Base-by-base conservation (phyloP, 345 rosid species). In the Corchorus capsularis region DNA sequence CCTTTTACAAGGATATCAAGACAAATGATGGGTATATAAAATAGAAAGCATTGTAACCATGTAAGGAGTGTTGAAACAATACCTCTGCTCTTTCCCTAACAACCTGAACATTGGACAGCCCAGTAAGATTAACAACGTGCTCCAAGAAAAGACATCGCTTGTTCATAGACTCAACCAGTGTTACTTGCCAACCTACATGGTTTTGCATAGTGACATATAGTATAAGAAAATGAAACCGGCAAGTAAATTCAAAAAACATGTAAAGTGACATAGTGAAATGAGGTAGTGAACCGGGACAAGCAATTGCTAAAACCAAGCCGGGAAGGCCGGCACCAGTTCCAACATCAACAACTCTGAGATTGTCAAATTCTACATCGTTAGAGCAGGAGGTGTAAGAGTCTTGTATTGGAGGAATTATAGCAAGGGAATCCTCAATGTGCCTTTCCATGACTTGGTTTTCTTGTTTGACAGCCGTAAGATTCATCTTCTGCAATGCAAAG, bases 61-160 rank as follows among this genome's bases (percentile, higher is more conserved):
- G 22, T 45, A 60, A 60, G 32, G 43, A 46, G 32, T 46, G 15
- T 8, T 53, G 27, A 65, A 50, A 68, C 34, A 53, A 13, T 80
- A 93, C 99, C 98, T 95, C 99, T 19, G 97, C 99, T 87, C 99
- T 92, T 79, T 94, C 96, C 79, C 93, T 87, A 17, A 89, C 85
- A 52, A 95, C 81, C 75, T 83, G 77, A 63, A 92, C 93, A 80
- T 95, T 95, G 1, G 89, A 83, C 80, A 89, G 79, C 60, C 91
- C 92, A 1, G 89, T 86, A 27, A 89, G 84, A 77, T 71, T 67
- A 41, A 91, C 92, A 0, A 87, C 93, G 55, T 93, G 96, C 71
- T 95, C 92, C 93, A 95, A 89, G 91, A 93, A 92, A 74, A 79
- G 76, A 60, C 98, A 95, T 47, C 98, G 97, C 88, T 92, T 95